Evolutionary conservation across 768 basidiomycete genomes (phyloP).

Genomic region (Mycena chlorophos): DNA sequence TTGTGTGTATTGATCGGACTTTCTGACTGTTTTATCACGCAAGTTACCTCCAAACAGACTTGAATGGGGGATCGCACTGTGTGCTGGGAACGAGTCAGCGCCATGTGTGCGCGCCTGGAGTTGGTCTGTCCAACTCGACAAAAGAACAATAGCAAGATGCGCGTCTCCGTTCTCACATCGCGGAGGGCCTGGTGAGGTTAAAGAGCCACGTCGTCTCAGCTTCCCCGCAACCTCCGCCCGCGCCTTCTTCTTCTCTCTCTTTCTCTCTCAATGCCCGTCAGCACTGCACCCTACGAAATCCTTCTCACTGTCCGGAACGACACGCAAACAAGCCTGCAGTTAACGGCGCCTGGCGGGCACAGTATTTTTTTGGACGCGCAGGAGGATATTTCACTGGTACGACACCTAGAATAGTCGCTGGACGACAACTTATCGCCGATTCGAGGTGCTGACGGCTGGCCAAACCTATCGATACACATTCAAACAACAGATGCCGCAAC

Average conservation of each 20-base stretch:
- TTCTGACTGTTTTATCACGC: neutral
- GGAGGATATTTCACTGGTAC: slow-evolving; percentile 19
- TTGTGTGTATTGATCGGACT: neutral
- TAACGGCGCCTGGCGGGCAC: slow-evolving; percentile 22
- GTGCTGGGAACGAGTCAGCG: neutral
- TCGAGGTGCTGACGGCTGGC: slow-evolving; percentile 47
- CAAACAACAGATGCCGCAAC: slow-evolving; percentile 32
- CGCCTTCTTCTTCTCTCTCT: slow-evolving; percentile 7
- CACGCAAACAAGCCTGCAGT: slow-evolving; percentile 37
- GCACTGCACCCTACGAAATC: slow-evolving; percentile 54
- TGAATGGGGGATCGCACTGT: neutral
- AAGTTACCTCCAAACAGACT: neutral
- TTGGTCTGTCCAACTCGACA: neutral
- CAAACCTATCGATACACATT: slow-evolving; percentile 48
- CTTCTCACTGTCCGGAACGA: slow-evolving; percentile 54
- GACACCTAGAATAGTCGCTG: slow-evolving; percentile 2
- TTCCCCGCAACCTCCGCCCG: slow-evolving; percentile 7
- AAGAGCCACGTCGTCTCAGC: slow-evolving; percentile 8
- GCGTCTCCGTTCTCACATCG: slow-evolving; percentile 16
- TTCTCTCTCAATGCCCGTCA: slow-evolving; percentile 41
- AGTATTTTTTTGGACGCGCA: slow-evolving; percentile 12
- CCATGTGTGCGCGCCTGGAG: neutral
- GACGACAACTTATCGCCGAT: slow-evolving; percentile 4
- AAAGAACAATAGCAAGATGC: slow-evolving; percentile 27
- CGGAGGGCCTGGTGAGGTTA: slow-evolving; percentile 13